Conservation (phyloP, 352 stramenopile genomes). For the Phytophthora kernoviae region DNA sequence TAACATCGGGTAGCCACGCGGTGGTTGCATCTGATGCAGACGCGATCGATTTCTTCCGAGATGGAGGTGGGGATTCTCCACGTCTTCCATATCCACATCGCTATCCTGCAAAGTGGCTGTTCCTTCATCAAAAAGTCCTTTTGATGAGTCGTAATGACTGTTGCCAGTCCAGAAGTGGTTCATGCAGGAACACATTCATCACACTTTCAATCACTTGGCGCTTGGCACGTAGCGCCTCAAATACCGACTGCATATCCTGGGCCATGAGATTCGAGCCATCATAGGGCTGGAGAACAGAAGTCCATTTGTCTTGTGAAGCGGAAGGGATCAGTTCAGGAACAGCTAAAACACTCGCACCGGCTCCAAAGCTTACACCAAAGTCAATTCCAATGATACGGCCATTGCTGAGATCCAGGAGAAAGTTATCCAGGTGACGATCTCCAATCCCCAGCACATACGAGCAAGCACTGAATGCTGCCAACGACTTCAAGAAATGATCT, state of each 20-base stretch:
- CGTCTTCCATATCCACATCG: slow-evolving; percentile 44
- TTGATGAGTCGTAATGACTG: slow-evolving; percentile 67
- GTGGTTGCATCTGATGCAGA: slow-evolving; percentile 12
- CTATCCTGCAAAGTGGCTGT: slow-evolving; percentile 30
- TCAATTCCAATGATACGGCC: slow-evolving; percentile 90
- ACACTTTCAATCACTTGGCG: slow-evolving; percentile 86
- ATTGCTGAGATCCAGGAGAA: slow-evolving; percentile 80
- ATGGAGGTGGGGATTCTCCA: slow-evolving; percentile 17
- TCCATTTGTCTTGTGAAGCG: slow-evolving; percentile 86
- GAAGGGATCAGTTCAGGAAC: slow-evolving; percentile 93
- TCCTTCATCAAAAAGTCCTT: slow-evolving; percentile 50
- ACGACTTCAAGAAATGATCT: slow-evolving; percentile 80
- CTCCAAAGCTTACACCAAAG: slow-evolving; percentile 93
- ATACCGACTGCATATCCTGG: slow-evolving; percentile 85
- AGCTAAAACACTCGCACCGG: slow-evolving; percentile 76
- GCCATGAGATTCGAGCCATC: slow-evolving; percentile 65
- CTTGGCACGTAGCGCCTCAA: slow-evolving; percentile 83
- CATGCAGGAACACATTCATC: slow-evolving; percentile 92
- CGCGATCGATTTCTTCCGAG: slow-evolving; percentile 15
- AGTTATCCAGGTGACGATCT: slow-evolving; percentile 93
- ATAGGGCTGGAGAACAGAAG: slow-evolving; percentile 71
- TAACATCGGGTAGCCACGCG: slow-evolving; percentile 75
- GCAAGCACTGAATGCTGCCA: slow-evolving; percentile 87
- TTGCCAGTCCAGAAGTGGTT: slow-evolving; percentile 92
- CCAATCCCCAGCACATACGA: slow-evolving; percentile 92